Evolutionary conservation across 75 land plant genomes (phyloP).

Genomic region (Pseudotsuga menziesii): DNA sequence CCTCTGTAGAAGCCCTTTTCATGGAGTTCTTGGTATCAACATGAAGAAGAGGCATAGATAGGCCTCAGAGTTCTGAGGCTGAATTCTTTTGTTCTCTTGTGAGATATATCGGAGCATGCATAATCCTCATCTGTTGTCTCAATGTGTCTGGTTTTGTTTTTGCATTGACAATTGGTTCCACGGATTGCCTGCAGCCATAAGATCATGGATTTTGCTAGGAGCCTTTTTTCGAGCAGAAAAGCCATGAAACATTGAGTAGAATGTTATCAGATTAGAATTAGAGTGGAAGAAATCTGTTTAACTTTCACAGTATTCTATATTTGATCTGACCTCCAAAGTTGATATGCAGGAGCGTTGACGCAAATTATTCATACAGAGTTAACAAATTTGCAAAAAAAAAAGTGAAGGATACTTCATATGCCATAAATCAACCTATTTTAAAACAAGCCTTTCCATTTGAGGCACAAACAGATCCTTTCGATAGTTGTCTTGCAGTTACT

Average conservation of each 20-base stretch:
- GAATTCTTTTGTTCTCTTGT: no score
- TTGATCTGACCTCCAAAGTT: not conserved
- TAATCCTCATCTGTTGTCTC: not conserved
- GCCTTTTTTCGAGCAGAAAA: not conserved
- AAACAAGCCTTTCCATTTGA: slow-evolving; percentile 70
- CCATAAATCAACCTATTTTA: not conserved
- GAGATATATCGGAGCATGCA: not conserved
- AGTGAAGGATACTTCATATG: not conserved
- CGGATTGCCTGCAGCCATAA: not conserved
- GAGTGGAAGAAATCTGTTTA: not conserved
- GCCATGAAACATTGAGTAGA: not conserved
- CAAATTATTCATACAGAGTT: not conserved
- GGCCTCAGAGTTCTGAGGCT: no score
- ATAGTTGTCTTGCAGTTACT: slow-evolving; percentile 91
- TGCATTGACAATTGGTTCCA: not conserved
- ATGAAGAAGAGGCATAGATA: no score
- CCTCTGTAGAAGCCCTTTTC: no score
- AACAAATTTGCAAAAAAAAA: not conserved
- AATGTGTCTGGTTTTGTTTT: not conserved
- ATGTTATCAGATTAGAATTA: not conserved
- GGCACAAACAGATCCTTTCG: slow-evolving; percentile 62
- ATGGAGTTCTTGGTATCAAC: no score
- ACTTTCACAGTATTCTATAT: no score
- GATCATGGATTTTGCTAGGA: not conserved
- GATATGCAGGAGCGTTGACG: not conserved